Evolutionary conservation across 345 rosid genomes (phyloP), one percentile per base, ranked within the genome.

Genomic region (Eucalyptus erythrocorys): DNA sequence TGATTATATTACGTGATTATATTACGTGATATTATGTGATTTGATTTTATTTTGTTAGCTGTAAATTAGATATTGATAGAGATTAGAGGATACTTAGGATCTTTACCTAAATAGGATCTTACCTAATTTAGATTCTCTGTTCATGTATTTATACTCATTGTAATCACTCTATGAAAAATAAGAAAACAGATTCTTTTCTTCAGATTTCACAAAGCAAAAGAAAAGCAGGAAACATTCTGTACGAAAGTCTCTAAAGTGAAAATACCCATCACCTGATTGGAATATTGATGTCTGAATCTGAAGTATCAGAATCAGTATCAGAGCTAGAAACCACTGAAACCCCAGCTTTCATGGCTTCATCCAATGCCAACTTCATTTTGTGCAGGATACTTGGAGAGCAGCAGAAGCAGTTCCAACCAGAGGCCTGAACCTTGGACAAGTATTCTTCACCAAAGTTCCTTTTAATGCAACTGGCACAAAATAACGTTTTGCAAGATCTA

Each of bases 351-450:
- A 95, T 85, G 85, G 99, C 99, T 92, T 93, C 95, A 93, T 94
- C 97, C 90, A 97, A 87, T 87, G 96, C 96, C 87, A 89, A 89
- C 17, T 94, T 95, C 92, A 98, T 90, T 90, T 90, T 93, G 90
- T 92, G 93, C 92, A 98, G 87, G 88, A 94, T 94, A 90, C 91
- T 95, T 45, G 99, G 99, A 91, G 90, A 93, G 93, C 99, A 98
- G 90, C 93, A 90, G 88, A 97, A 97, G 91, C 99, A 97, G 88
- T 93, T 92, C 99, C 99, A 98, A 57, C 96, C 94, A 87, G 95
- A 94, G 90, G 93, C 91, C 90, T 91, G 96, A 87, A 89, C 93
- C 93, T 93, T 93, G 85, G 92, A 91, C 93, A 95, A 90, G 92
- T 89, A 94, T 89, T 94, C 95, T 91, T 95, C 98, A 86, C 98